These are phyloP conservation scores for Trametes versicolor DNA, from an alignment of 1,284 basidiomycete genomes.

Conservation along the genomic window DNA sequence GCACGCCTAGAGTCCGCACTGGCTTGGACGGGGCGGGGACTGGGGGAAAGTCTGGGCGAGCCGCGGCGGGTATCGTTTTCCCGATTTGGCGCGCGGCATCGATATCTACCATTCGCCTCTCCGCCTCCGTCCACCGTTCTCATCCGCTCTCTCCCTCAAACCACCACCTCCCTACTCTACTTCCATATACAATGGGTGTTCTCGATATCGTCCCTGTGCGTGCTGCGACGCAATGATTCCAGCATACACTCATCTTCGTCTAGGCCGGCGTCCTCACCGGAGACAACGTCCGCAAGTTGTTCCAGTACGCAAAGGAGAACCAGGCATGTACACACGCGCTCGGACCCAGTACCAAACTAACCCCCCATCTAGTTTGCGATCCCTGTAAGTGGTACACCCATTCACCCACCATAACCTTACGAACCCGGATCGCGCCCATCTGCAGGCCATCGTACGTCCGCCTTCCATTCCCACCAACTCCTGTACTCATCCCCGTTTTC, in stretches of 20 bases:
- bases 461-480: conserved; percentile 20
- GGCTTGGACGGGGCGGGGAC: neutral
- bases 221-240: conserved; percentile 28
- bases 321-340: conserved; percentile 61
- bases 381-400: conserved; percentile 65
- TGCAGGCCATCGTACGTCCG: conserved; percentile 77
- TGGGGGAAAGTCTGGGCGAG: neutral
- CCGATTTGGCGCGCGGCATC: conserved; percentile 28
- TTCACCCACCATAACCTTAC: neutral
- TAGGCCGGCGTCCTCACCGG: conserved; percentile 91
- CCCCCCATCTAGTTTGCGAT: conserved; percentile 75
- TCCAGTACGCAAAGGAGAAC: conserved; percentile 87
- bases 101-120: conserved; percentile 16
- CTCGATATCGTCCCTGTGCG: conserved; percentile 78
- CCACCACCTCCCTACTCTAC: conserved; percentile 26
- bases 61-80: conserved; percentile 10
- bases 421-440: conserved; percentile 24
- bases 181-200: conserved; percentile 62
- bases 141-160: conserved; percentile 20
- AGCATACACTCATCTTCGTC: neutral
- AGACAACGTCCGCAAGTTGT: conserved; percentile 88
- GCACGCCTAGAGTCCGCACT: neutral
- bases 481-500: conserved; percentile 27
- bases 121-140: conserved; percentile 4
- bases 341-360: conserved; percentile 1